Base-by-base conservation (phyloP, 495 filamentous ascomycete genomes). In the Aspergillus bertholletiae region DNA sequence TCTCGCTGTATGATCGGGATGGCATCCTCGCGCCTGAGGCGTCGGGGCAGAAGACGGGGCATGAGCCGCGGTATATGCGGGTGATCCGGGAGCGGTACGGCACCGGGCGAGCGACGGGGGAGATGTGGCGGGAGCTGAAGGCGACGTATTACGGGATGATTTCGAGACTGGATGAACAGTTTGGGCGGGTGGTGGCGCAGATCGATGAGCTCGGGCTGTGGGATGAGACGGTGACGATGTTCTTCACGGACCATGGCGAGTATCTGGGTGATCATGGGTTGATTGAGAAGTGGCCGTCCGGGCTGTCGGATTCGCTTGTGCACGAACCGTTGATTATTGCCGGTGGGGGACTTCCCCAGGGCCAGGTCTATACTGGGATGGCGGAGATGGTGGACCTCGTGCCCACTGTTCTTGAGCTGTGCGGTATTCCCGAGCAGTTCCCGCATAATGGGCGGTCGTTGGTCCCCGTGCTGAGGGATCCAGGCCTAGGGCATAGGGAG, bases 71-170 rank as follows among this genome's bases (percentile, higher is more conserved):
- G n/a, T 64, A 67, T 48, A 60, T 64, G 58, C 27, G 51, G 18
- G 43, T 43, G 3, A 64, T 62, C n/a, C 56, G 64, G 12, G 50
- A 64, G 11, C 46, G 49, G 27, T 61, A 67, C 35, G 61, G 58
- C 1, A 67, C 58, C 3, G 49, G 46, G 17, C 58, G 64, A 11
- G 61, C 64, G 15, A 64, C 58, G 15, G 44, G 51, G 12, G 64
- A 60, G 24, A 58, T 64, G 0, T 64, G 61, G 59, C 46, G 45
- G 6, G 64, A 67, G 35, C 41, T 67, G 15, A 55, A 48, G 32
- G 61, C 64, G 20, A 67, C 64, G n/a, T 67, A 67, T 30, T 58
- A 59, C 43, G 64, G 64, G 47, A 67, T 67, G 58, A 67, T 64
- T 20, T 58, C 58, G 7, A 54, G 61, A 13, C 35, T 67, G 21